Base-by-base conservation (phyloP, 192 early-diverging fungal genomes). In the Coemansia sp. region DNA sequence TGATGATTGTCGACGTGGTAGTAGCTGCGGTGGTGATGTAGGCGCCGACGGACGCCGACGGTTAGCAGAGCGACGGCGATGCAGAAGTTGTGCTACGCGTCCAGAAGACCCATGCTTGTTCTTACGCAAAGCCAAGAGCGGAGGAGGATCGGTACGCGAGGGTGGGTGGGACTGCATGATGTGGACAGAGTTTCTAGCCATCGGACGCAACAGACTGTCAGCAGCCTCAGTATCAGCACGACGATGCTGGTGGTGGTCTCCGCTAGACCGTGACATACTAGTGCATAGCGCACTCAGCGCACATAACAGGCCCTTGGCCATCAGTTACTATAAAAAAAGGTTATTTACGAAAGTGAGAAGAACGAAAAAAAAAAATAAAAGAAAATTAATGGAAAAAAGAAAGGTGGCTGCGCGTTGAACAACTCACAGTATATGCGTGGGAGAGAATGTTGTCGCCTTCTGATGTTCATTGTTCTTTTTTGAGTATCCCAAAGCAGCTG, bases 141-240 rank as follows among this genome's bases (percentile, higher is more conserved):
- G 30, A 4, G 11, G 19, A 0, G 50, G 6, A 21, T 21, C 50
- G 50, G n/a, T 19, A 13, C 19, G 50, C 21, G 21, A 28, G 26
- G 26, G 11, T 8, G 21, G 50, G 50, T 28, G 6, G 39, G 39
- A 42, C 39, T 74, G 73, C 72, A 80, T 80, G 6, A 72, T 50
- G 57, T 78, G 70, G 63, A 78, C 65, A 7, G 76, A 78, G 63
- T 61, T 78, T 33, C 60, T 21, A 33, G 53, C 44, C 47, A 44
- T 67, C 17, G 60, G 47, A 8, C 50, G 57, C 42, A 58, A 13
- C n/a, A 16, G 13, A 14, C 33, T 42, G 16, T 49, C 33, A 26
- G 6, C 64, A 33, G 26, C 53, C 26, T 30, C 28, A 35, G 30
- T 39, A 35, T n/a, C 11, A 26, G 23, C 26, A 11, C 26, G 19